Conservation (phyloP, 2,329 filamentous ascomycete genomes). For the Rutstroemia sp. region DNA sequence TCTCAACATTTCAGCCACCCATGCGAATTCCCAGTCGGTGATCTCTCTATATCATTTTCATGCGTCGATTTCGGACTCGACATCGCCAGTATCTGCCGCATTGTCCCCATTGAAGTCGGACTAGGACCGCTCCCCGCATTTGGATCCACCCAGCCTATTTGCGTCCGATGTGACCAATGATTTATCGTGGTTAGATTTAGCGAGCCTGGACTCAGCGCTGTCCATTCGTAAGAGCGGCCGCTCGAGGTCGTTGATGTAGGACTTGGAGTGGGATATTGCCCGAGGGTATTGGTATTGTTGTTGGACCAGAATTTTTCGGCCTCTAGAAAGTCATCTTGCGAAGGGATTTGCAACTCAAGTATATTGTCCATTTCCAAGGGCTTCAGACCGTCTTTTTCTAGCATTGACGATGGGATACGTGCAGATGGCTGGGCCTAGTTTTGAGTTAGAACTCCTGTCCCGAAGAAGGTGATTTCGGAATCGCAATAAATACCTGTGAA, state of each 20-base stretch:
- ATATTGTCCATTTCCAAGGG: neutral
- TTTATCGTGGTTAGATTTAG: neutral
- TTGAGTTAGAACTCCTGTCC: neutral
- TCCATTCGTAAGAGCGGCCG: neutral
- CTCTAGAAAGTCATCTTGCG: neutral
- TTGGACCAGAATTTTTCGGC: neutral
- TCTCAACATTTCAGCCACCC: neutral
- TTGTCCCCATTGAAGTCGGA: neutral
- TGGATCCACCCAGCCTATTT: neutral
- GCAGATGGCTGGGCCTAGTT: neutral
- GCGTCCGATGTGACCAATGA: neutral
- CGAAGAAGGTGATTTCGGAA: neutral
- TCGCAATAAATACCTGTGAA: neutral
- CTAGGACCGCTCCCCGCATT: neutral
- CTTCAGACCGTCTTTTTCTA: slow-evolving; percentile 1
- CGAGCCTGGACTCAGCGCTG: neutral
- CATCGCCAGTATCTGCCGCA: neutral
- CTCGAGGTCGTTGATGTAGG: neutral
- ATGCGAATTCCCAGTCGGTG: neutral
- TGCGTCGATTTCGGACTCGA: neutral
- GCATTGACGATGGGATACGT: slow-evolving; percentile 2
- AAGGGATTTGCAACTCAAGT: neutral
- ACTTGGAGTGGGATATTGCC: neutral
- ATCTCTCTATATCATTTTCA: neutral
- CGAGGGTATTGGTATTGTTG: neutral